These are phyloP conservation scores for Cryptosporidium viatorum DNA, from an alignment of 169 alveolate genomes.

Conservation along the genomic window DNA sequence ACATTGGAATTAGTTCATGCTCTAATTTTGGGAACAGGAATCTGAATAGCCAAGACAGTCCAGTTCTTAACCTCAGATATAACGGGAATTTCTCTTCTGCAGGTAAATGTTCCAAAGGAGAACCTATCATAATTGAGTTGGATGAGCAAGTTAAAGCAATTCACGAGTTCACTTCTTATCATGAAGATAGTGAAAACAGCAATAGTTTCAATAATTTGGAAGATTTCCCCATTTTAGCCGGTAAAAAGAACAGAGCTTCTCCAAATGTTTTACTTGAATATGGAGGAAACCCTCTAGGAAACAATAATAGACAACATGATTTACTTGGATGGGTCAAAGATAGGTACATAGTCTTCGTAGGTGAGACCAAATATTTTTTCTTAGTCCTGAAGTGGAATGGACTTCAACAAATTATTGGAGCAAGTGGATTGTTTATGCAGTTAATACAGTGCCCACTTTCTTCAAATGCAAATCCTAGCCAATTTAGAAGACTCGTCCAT, in stretches of 20 bases:
- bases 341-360: slow-evolving; percentile 40
- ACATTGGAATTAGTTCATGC: slow-evolving; percentile 6
- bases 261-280: slow-evolving; percentile 54
- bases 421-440: slow-evolving; percentile 72
- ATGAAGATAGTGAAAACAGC: not conserved
- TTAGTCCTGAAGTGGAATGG: slow-evolving; percentile 58
- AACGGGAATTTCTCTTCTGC: slow-evolving; percentile 25
- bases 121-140: slow-evolving; percentile 40
- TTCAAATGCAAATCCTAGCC: not conserved
- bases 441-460: slow-evolving; percentile 2
- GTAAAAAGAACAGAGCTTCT: not conserved
- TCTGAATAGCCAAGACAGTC: not conserved
- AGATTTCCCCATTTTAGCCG: not conserved
- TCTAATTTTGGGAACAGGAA: not conserved
- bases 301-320: slow-evolving; percentile 9
- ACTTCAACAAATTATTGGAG: slow-evolving; percentile 53
- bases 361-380: slow-evolving; percentile 41
- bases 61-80: slow-evolving; percentile 34
- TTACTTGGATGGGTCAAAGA: slow-evolving; percentile 67
- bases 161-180: slow-evolving; percentile 3
- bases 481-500: slow-evolving; percentile 51
- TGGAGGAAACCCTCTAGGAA: slow-evolving; percentile 36
- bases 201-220: not conserved
- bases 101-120: slow-evolving; percentile 28
- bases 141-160: slow-evolving; percentile 47